Evolutionary conservation across 495 filamentous ascomycete genomes (phyloP), one percentile per base, ranked within the genome.

Genomic region (Glonium stellatum): DNA sequence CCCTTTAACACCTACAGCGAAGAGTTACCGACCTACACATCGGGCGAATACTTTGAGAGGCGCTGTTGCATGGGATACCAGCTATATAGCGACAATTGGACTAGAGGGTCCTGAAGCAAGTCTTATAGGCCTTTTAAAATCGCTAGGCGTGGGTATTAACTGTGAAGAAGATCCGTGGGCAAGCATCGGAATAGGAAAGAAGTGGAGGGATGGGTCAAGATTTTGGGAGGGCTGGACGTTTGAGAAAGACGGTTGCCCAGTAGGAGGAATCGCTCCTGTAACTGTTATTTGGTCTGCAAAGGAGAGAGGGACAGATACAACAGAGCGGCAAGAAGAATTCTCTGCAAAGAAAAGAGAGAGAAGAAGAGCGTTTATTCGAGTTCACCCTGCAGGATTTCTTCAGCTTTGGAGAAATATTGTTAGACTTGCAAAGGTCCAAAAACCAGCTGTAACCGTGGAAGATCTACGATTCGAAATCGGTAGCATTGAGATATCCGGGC

Each of bases 391-490:
- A 19, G 88, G 86, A 23, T 98, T 97, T 71, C 72, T 88, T 18
- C 87, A 95, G 65, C 64, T 87, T 0, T 97, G 93, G 84, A 82
- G 86, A 22, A 83, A 88, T 63, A 64, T 96, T n/a, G 68, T 92
- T 41, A 79, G 77, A 36, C 67, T 87, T 8, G 80, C 82, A 11
- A 92, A 89, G 67, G 76, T 79, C 49, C 86, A 91, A 68, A 84
- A 80, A 34, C 88, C 89, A 4, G 77, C 76, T 10, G 82, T 92
- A 21, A 84, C 82, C 57, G 69, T 96, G n/a, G 89, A 96, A 69
- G 93, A 98, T 68, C 71, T 98, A 13, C 83, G 93, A 1, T 97
- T 90, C 67, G 92, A 97, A 65, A 87, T 98, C 70, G 93, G 93
- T 47, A 96, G 90, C 69, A 92, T 97, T 53, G 88, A 96, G 62